Conservation (phyloP, 306 rosid genomes). For the Castanea sativa region DNA sequence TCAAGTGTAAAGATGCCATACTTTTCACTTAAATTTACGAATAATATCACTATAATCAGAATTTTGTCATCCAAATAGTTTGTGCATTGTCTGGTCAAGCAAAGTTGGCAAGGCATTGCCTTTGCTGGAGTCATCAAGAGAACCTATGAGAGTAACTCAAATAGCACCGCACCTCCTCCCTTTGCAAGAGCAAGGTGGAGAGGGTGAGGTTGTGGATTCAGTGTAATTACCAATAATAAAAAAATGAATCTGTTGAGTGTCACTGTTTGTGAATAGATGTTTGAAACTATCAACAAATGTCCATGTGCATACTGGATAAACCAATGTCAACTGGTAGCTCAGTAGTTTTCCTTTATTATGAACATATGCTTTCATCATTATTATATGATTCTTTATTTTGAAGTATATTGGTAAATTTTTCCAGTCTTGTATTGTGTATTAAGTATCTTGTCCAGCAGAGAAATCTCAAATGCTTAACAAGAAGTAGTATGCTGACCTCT, state of each 20-base stretch:
- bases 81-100: background rate
- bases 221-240: too few relatives aligned
- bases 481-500: background rate
- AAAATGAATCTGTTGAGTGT: too few relatives aligned
- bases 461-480: background rate
- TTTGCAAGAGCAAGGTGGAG: too few relatives aligned
- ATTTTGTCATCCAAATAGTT: background rate
- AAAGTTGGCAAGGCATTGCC: background rate
- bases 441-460: background rate
- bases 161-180: too few relatives aligned
- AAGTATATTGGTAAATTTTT: background rate
- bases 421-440: background rate
- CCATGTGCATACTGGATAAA: background rate
- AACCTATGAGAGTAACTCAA: background rate
- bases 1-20: background rate
- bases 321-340: background rate
- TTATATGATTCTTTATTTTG: background rate
- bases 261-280: background rate
- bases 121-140: background rate
- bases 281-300: background rate
- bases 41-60: background rate
- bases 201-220: too few relatives aligned
- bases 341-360: background rate
- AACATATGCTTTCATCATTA: background rate
- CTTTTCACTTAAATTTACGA: background rate